phyloP scores from a whole-genome alignment of 1,284 basidiomycete genomes.

The Macrocystidia cucumis region DNA sequence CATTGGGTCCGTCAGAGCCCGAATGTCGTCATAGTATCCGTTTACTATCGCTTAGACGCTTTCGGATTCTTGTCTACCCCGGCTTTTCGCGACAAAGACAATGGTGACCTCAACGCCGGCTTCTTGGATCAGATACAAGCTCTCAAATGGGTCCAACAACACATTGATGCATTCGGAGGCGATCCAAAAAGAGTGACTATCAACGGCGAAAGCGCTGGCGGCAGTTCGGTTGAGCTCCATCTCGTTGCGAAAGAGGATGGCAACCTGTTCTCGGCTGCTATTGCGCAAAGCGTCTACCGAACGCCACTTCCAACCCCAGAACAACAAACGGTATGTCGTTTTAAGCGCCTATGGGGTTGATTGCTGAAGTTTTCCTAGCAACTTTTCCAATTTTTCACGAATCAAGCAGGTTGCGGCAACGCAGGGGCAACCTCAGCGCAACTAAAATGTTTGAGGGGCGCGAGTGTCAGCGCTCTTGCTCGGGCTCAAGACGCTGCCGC shows the following conservation, averaged over 20 bases:
- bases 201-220: conserved; percentile 59
- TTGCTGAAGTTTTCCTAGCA: conserved; percentile 22
- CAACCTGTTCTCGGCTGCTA: conserved; percentile 40
- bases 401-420: conserved; percentile 36
- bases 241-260: conserved; percentile 34
- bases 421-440: conserved; percentile 25
- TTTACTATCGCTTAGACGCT: conserved; percentile 45
- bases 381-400: conserved; percentile 41
- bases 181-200: conserved; percentile 48
- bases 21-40: conserved; percentile 44
- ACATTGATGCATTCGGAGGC: conserved; percentile 61
- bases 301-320: conserved; percentile 38
- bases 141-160: conserved; percentile 51
- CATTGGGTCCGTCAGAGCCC: conserved; percentile 43
- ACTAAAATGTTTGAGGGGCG: conserved; percentile 39
- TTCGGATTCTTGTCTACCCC: conserved; percentile 46
- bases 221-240: conserved; percentile 45
- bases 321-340: conserved; percentile 35
- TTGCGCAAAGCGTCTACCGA: conserved; percentile 54
- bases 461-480: conserved; percentile 39
- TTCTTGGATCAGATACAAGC: conserved; percentile 56
- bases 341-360: conserved; percentile 3
- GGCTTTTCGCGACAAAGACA: conserved; percentile 27
- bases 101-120: conserved; percentile 52
- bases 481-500: conserved; percentile 44